Percentiles rank a stretch among this genome's conserved stretches.
Evolutionary conservation across 371 early-diverging fungal species (phyloP).

Genomic region (Polyrhizophydium stewartii): DNA sequence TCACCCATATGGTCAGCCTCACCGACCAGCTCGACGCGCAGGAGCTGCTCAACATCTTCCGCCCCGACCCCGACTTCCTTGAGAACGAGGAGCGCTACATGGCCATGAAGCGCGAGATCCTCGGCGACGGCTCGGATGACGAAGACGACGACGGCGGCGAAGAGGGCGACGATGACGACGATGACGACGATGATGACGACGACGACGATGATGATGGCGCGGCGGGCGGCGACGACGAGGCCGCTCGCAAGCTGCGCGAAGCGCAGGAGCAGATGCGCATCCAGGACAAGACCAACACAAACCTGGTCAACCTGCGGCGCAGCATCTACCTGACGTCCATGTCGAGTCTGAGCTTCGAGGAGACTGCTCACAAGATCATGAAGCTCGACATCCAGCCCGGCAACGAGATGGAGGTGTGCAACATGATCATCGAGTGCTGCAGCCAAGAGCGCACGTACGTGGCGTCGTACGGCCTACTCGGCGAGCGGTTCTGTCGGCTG

Average conservation of each 20-base stretch:
- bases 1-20: conserved; percentile 82
- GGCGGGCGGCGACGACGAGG: conserved; percentile 38
- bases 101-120: conserved; percentile 78
- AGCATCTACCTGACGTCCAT: conserved; percentile 94
- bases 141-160: conserved; percentile 51
- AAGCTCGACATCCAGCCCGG: conserved; percentile 76
- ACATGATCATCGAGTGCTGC: conserved; percentile 97
- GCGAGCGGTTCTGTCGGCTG: conserved; percentile 90
- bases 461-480: conserved; percentile 88
- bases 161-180: conserved; percentile 52
- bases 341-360: conserved; percentile 94
- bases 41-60: conserved; percentile 84
- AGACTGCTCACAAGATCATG: conserved; percentile 93
- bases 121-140: conserved; percentile 75
- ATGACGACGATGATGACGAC: conserved; percentile 55
- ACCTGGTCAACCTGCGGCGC: conserved; percentile 82
- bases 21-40: conserved; percentile 82
- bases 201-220: conserved; percentile 48
- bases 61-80: conserved; percentile 72
- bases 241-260: conserved; percentile 8
- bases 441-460: conserved; percentile 93
- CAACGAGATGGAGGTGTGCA: conserved; percentile 86
- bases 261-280: conserved; percentile 64
- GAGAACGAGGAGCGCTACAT: conserved; percentile 82
- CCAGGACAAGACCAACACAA: conserved; percentile 86